Percentiles rank a stretch among this genome's conserved stretches.
Conservation (phyloP, 805 yeast genomes). For the Pichia membranifaciens region DNA sequence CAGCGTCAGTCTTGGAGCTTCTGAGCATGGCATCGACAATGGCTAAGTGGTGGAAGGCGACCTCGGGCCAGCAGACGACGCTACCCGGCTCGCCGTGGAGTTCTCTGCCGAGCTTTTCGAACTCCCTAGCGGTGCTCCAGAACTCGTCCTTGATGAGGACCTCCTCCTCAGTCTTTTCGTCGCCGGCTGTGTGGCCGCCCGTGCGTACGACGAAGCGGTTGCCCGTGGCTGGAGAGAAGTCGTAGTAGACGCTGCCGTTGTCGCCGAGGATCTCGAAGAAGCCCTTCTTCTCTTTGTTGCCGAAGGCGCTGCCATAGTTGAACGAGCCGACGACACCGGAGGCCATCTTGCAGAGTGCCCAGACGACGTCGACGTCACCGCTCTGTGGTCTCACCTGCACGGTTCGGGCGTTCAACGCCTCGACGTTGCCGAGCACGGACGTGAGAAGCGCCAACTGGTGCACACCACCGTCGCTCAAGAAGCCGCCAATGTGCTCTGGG, state of each 20-base stretch:
- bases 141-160: constrained; percentile 40
- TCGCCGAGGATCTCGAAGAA: constrained; percentile 70
- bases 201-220: constrained; percentile 35
- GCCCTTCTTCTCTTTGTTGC: constrained; percentile 68
- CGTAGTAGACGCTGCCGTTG: constrained; percentile 67
- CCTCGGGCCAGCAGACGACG: constrained; percentile 49
- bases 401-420: constrained; percentile 67
- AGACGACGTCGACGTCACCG: constrained; percentile 78
- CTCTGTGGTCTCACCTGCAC: constrained; percentile 69
- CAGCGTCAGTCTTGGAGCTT: constrained; percentile 49
- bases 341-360: constrained; percentile 60
- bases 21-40: constrained; percentile 80
- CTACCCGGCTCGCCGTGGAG: constrained; percentile 21
- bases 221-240: constrained; percentile 49
- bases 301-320: constrained; percentile 82
- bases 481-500: constrained; percentile 93
- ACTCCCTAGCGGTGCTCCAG: constrained; percentile 39
- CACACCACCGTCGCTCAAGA: constrained; percentile 91
- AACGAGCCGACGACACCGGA: constrained; percentile 70
- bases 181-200: constrained; percentile 55
- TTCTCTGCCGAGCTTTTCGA: constrained; percentile 40
- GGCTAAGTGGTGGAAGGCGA: constrained; percentile 89
- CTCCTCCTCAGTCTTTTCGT: constrained; percentile 31
- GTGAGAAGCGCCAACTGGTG: constrained; percentile 89
- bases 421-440: constrained; percentile 70